Conservation (phyloP, 139 green algal species). For the Volvox reticuliferus region DNA sequence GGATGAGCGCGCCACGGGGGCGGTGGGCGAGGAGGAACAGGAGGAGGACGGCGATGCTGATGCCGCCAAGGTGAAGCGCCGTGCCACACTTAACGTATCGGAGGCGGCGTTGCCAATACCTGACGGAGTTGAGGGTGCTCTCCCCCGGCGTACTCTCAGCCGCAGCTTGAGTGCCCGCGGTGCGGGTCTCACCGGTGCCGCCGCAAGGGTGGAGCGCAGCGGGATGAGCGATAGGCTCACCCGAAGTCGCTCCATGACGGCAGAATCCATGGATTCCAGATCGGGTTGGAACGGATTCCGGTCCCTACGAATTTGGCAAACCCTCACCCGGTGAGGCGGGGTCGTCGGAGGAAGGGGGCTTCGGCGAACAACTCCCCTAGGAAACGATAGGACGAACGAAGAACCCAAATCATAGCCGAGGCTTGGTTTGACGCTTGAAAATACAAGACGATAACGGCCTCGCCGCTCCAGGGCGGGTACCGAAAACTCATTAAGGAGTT, state of each 20-base stretch:
- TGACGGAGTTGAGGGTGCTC: background rate
- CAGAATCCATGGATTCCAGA: background rate
- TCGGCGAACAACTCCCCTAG: no score
- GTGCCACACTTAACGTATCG: background rate
- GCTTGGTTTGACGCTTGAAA: no score
- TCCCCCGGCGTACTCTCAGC: background rate
- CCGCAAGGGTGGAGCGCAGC: background rate
- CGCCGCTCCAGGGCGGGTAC: no score
- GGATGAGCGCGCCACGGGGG: background rate
- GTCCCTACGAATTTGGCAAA: no score
- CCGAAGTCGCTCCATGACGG: background rate
- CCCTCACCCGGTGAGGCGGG: no score
- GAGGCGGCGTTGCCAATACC: background rate
- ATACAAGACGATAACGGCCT: no score
- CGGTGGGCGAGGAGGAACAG: background rate
- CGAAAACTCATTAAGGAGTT: no score
- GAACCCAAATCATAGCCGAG: no score
- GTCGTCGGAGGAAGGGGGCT: no score
- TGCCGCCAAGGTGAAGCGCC: conserved; percentile 15
- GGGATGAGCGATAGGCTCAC: background rate
- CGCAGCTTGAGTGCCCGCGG: background rate
- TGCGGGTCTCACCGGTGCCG: background rate
- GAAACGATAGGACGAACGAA: no score
- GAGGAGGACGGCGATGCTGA: background rate
- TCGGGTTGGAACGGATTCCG: no score